These are phyloP conservation scores for Metarhizium rileyi DNA, from an alignment of 2,329 filamentous ascomycete genomes.

Conservation along the genomic window DNA sequence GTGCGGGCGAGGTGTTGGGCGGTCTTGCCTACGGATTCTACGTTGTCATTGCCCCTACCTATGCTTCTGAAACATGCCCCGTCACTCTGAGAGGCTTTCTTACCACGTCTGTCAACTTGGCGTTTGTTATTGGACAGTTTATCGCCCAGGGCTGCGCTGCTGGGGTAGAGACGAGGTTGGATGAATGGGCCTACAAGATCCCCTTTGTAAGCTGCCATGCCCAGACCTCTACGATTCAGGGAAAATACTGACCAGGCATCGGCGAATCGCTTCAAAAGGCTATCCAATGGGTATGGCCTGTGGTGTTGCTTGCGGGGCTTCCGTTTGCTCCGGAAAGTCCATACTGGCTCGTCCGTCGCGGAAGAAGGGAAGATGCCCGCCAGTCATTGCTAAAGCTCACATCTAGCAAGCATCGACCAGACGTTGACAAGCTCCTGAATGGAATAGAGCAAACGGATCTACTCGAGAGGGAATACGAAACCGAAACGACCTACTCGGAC, in stretches of 20 bases:
- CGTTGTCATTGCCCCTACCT: constrained; percentile 48
- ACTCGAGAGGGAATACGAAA: constrained; percentile 40
- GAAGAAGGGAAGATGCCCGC: constrained; percentile 30
- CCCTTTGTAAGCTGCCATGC: constrained; percentile 12
- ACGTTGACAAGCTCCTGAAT: constrained; percentile 33
- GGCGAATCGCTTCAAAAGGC: constrained; percentile 15
- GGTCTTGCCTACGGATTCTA: constrained; percentile 53
- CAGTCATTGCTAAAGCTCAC: constrained; percentile 33
- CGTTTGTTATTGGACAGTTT: constrained; percentile 53
- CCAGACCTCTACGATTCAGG: neutral
- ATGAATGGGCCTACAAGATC: constrained; percentile 35
- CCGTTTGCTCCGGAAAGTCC: constrained; percentile 40
- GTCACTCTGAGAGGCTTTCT: constrained; percentile 46
- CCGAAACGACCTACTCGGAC: constrained; percentile 39
- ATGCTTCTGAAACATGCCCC: constrained; percentile 52
- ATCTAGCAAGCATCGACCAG: constrained; percentile 15
- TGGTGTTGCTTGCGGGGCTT: constrained; percentile 33
- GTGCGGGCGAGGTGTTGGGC: constrained; percentile 52
- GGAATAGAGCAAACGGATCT: constrained; percentile 50
- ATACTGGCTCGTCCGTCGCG: constrained; percentile 39
- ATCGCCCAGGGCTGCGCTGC: constrained; percentile 39
- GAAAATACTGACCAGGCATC: neutral
- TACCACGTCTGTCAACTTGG: constrained; percentile 51
- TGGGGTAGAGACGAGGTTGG: constrained; percentile 27
- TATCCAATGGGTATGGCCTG: constrained; percentile 41